Evolutionary conservation across 1,284 basidiomycete genomes (phyloP), one percentile per base, ranked within the genome.

Genomic region (Cryptococcus sp.): DNA sequence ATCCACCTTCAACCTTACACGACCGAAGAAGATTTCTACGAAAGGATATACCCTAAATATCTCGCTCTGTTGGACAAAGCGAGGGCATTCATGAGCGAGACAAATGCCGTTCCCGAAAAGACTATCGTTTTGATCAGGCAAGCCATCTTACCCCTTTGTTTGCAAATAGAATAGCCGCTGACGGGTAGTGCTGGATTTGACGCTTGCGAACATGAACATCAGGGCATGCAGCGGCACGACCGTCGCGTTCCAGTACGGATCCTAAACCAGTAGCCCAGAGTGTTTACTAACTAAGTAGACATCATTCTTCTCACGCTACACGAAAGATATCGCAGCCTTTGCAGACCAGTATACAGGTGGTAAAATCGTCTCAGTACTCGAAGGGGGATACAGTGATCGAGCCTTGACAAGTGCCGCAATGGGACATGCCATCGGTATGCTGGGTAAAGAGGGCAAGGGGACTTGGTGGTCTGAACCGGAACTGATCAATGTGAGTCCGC

Each of bases 301-400:
- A 0, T 59, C 57, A 7, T 97, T 97, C 76, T 98, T 89, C 71
- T 78, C 86, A 62, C 85, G 83, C 4, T 96, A 97, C 64, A 86
- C 90, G 0, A 78, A 76, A 2, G 91, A 96, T 63, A 82, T 84
- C 0, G 79, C 82, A 37, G 65, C 58, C 0, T 82, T 98, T 50
- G 85, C 88, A 1, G 81, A 88, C 41, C 63, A 73, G 22, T 83
- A 84, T 55, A 83, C 88, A 0, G 63, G 73, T 0, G 91, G 91
- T 0, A 82, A 85, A 46, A 66, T 96, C 1, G 79, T 98, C 21
- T 91, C 88, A 57, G 86, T 97, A 0, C 81, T 98, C 1, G 94
- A 98, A 73, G 93, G 93, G 1, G 94, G 93, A 0, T 98, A 98
- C 67, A 90, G 88, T 60, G 92, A 97, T 68, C 81, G 87, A 3